Evolutionary conservation across 2,329 filamentous ascomycete species (phyloP).

Genomic region (Cyphellophora europaea): DNA sequence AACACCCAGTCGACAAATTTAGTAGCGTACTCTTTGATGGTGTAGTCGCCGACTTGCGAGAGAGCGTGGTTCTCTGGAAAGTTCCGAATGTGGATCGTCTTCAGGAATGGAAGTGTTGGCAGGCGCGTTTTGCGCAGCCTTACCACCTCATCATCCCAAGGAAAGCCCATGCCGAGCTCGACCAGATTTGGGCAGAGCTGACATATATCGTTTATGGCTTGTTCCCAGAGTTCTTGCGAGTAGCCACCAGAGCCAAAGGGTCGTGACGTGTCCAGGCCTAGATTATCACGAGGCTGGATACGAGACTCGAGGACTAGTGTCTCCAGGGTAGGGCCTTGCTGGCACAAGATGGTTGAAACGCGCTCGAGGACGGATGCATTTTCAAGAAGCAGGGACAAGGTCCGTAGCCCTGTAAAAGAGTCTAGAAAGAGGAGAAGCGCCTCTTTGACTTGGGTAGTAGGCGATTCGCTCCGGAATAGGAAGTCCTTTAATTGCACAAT

Average conservation of each 20-base stretch:
- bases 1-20: constrained; percentile 20
- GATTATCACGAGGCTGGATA: constrained; percentile 18
- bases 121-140: constrained; percentile 15
- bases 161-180: constrained; percentile 19
- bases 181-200: constrained; percentile 16
- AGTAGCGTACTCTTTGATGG: constrained; percentile 18
- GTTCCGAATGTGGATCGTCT: constrained; percentile 20
- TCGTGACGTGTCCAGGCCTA: constrained; percentile 17
- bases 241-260: constrained; percentile 19
- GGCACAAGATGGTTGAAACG: constrained; percentile 11
- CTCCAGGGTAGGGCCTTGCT: constrained; percentile 16
- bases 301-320: constrained; percentile 18
- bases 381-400: constrained; percentile 17
- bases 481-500: constrained; percentile 14
- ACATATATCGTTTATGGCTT: constrained; percentile 17
- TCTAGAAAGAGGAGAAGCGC: constrained; percentile 13
- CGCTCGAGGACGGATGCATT: constrained; percentile 16
- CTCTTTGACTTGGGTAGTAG: constrained; percentile 13
- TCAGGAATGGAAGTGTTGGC: constrained; percentile 13
- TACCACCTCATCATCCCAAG: constrained; percentile 19
- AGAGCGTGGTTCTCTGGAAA: constrained; percentile 17
- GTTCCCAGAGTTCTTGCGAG: constrained; percentile 18
- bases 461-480: constrained; percentile 16
- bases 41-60: constrained; percentile 18
- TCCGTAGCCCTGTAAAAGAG: constrained; percentile 17